Evolutionary conservation across 2,329 filamentous ascomycete genomes (phyloP), one percentile per base, ranked within the genome.

Genomic region (Thielaviopsis punctulata): DNA sequence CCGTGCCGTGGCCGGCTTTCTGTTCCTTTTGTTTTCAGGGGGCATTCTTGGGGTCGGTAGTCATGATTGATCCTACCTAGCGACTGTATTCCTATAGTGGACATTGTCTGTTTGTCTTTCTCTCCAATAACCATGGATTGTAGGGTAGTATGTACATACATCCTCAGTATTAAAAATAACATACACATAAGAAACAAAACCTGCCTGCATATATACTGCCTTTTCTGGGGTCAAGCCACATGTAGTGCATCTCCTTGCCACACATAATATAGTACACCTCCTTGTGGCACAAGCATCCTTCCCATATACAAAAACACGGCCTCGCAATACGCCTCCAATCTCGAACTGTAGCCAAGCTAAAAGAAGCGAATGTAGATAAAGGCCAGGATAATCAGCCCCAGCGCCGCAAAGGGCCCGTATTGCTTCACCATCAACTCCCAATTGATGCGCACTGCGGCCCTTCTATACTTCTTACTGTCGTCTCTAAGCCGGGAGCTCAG

Each of bases 391-490:
- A 96, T 79, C 54, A 95, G 72, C 1, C 76, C 87, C 54, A 96
- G 70, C 2, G 76, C 86, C 24, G 77, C 90, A 67, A 96, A 81
- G 2, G 92, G 92, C 1, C 88, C 92, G 64, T 96, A 98, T 78
- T 95, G 90, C 73, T 95, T 95, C 56, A 96, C 59, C 64, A 98
- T 70, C 65, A 96, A 69, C 66, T 98, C 90, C 93, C 92, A 98
- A 66, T 98, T 98, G 66, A 98, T 98, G 63, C 84, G 77, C 53
- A 95, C 88, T 1, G 92, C 92, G 3, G 92, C 92, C 64, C 84
- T 82, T 62, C 84, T 79, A 69, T 98, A 98, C 69, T 95, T 96
- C 66, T 83, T 86, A 65, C 84, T 92, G 64, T 98, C 92, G 64
- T 98, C 92, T 57, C 86, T 74, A 64, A 98, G 68, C 56, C 90